phyloP scores from a whole-genome alignment of 441 rosid species.

The Arabidopsis lyrata region DNA sequence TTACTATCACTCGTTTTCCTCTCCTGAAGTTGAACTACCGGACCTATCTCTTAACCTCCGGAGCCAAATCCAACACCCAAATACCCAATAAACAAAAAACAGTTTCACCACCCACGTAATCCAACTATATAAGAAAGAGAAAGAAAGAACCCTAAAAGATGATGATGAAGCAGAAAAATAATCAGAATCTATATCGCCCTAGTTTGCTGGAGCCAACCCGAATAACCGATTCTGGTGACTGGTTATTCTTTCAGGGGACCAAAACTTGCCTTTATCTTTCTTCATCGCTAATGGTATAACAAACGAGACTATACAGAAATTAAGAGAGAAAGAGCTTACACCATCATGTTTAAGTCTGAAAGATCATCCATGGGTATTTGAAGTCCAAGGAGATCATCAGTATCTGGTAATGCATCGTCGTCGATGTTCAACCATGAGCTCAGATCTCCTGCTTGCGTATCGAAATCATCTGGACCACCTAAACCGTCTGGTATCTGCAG shows the following conservation, averaged over 20 bases:
- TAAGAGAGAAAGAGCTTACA: constrained; percentile 57
- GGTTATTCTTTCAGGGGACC: constrained; percentile 65
- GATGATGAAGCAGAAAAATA: constrained; percentile 62
- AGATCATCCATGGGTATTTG: constrained; percentile 99
- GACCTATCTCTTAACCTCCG: constrained; percentile 47
- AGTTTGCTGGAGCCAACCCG: constrained; percentile 58
- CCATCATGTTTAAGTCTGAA: constrained; percentile 96
- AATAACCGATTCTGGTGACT: constrained; percentile 56
- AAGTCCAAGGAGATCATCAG: constrained; percentile 83
- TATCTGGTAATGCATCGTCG: constrained; percentile 88
- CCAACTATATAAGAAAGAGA: constrained; percentile 52
- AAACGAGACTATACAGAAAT: constrained; percentile 81
- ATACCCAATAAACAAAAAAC: constrained; percentile 68
- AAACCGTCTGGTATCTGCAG: constrained; percentile 80
- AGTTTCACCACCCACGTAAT: constrained; percentile 55
- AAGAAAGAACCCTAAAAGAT: constrained; percentile 33
- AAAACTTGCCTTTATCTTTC: constrained; percentile 37
- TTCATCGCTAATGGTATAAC: constrained; percentile 78
- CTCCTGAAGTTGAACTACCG: constrained; percentile 53
- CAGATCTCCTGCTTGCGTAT: constrained; percentile 76
- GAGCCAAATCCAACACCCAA: constrained; percentile 46
- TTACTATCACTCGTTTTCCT: constrained; percentile 50
- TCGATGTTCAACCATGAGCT: constrained; percentile 97
- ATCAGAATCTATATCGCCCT: constrained; percentile 88
- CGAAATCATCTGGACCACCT: constrained; percentile 62